A percentile compares a stretch with the other conserved stretches of the same genome.
Evolutionary conservation across 2,329 filamentous ascomycete species (phyloP).

Genomic region (Lomentospora prolificans): DNA sequence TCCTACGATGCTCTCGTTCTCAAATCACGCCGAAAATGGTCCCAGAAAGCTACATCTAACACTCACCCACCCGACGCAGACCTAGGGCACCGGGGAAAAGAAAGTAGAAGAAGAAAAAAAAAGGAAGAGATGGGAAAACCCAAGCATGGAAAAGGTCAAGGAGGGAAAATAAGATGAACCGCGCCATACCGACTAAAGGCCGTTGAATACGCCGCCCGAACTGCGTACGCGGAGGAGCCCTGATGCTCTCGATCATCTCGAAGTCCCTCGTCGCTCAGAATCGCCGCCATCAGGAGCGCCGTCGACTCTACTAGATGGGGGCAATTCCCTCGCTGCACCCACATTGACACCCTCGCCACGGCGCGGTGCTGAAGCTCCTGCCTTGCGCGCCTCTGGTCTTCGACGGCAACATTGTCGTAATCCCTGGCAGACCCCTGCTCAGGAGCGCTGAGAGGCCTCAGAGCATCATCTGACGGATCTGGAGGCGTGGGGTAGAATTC

Average conservation of each 20-base stretch:
- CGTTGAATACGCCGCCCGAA: constrained; percentile 60
- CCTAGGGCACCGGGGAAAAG: not conserved
- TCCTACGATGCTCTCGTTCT: not conserved
- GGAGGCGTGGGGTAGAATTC: constrained; percentile 44
- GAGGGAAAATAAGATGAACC: constrained; percentile 6
- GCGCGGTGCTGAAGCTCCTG: constrained; percentile 31
- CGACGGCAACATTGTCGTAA: constrained; percentile 5
- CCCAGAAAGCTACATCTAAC: not conserved
- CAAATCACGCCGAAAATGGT: not conserved
- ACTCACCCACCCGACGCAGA: not conserved
- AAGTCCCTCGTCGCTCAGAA: constrained; percentile 49
- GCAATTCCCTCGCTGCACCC: constrained; percentile 64
- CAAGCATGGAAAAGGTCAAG: not conserved
- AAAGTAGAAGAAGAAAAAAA: not conserved
- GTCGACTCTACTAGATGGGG: constrained; percentile 75
- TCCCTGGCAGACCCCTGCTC: not conserved
- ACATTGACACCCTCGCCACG: constrained; percentile 52
- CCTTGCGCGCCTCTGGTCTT: constrained; percentile 10
- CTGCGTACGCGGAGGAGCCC: constrained; percentile 45
- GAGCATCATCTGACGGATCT: not conserved
- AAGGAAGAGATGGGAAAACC: no score
- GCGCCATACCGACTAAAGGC: constrained; percentile 59
- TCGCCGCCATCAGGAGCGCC: constrained; percentile 59
- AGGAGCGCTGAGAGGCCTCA: not conserved
- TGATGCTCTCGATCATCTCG: constrained; percentile 15